Base-by-base conservation (phyloP, 192 early-diverging fungal species). In the Chytriomyces sp. region DNA sequence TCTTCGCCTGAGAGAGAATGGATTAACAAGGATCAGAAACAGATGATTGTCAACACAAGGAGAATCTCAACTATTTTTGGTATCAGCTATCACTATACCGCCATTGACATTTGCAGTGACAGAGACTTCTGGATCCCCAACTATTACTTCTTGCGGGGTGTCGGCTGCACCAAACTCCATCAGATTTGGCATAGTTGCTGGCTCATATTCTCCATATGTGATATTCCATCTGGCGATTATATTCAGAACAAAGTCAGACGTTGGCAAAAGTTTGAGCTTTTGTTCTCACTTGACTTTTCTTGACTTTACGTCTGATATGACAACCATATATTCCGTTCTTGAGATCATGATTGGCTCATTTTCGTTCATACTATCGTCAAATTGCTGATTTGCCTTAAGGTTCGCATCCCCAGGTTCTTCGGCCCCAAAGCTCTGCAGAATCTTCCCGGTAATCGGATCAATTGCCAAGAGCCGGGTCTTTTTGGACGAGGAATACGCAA, bases 401-500 rank as follows among this genome's bases (percentile, higher is more conserved):
- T 69, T 18, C 62, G 9, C 23, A 64, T 67, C 77, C 83, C 86
- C 13, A 79, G 80, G 35, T 77, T 79, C 78, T 78, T 76, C 81
- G 66, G 78, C 86, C 53, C 89, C 91, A 79, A 88, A 92, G 10
- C 79, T 76, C 16, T 84, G 77, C 16, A 93, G 68, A 20, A 95
- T 83, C 11, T 81, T 78, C 0, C 94, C 94, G 24, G 86, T 87
- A 6, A 79, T 45, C 59, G 93, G 86, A 80, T 95, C 90, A 7
- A 96, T 76, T 6, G 92, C 92, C 0, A 91, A 79, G 66, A 95
- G 84, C 8, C 85, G 82, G 9, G 92, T 89, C 18, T 82, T 81
- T 75, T 94, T 94, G 18, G 79, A 84, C 6, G 93, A 89, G 8
- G 90, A 90, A 73, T 92, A 94, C 7, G 90, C 82, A 28, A 88